phyloP scores from a whole-genome alignment of 257 asterid species.

The Solanum microdontum region DNA sequence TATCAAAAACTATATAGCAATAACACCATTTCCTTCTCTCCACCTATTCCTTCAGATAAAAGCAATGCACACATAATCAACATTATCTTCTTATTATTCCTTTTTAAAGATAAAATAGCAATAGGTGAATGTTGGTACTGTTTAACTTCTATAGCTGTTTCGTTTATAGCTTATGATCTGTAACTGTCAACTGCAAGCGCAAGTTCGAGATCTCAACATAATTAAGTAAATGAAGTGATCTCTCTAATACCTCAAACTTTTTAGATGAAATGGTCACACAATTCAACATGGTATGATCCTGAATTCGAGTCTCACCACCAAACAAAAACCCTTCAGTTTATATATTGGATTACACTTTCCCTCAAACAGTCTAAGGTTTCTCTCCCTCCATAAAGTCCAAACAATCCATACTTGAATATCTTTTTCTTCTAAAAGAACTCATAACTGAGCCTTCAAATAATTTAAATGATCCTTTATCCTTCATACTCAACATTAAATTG shows the following conservation, averaged over 20 bases:
- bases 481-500: background rate
- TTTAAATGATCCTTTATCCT: background rate
- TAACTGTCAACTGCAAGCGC: background rate
- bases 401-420: background rate
- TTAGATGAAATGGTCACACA: background rate
- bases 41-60: background rate
- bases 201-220: background rate
- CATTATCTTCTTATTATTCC: background rate
- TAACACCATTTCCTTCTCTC: background rate
- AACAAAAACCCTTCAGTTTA: background rate
- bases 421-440: background rate
- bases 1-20: background rate
- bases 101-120: background rate
- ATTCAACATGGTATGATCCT: background rate
- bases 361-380: background rate
- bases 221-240: background rate
- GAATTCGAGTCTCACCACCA: background rate
- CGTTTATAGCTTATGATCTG: background rate
- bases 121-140: background rate
- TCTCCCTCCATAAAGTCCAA: background rate
- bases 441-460: background rate
- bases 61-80: background rate
- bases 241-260: background rate
- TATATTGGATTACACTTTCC: background rate
- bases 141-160: background rate